Evolutionary conservation across 202 grass and related monocot genomes (phyloP).

Genomic region (Setaria viridis): DNA sequence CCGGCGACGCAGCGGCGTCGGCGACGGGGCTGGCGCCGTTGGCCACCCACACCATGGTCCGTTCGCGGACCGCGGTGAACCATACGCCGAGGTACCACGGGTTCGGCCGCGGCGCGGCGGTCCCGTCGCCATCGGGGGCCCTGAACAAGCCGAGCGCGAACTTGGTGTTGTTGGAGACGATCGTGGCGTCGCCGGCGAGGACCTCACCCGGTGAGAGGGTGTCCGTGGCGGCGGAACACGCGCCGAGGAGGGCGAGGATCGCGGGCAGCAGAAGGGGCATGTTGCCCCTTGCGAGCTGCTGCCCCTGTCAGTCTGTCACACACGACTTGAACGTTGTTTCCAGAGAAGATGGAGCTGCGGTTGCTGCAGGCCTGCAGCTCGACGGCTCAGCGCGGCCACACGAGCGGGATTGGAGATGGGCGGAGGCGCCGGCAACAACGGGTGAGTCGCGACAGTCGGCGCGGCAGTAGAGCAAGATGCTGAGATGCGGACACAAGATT

Average conservation of each 20-base stretch:
- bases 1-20: background rate
- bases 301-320: too few species aligned
- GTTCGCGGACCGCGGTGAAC: conserved; percentile 34
- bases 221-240: conserved; percentile 9
- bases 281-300: too few species aligned
- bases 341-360: too few species aligned
- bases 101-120: background rate
- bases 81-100: conserved; percentile 43
- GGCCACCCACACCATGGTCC: conserved; percentile 37
- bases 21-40: background rate
- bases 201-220: background rate
- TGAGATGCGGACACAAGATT: too few species aligned
- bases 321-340: too few species aligned
- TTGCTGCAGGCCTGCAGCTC: too few species aligned
- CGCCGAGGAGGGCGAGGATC: background rate
- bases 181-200: background rate
- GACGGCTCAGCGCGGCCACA: too few species aligned
- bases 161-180: conserved; percentile 49
- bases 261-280: too few species aligned
- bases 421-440: too few species aligned
- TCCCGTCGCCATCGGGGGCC: background rate
- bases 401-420: too few species aligned
- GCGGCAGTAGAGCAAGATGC: too few species aligned
- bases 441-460: too few species aligned
- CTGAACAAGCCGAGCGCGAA: conserved; percentile 46